These are phyloP conservation scores for Zygotorulaspora chibaensis DNA, from an alignment of 805 yeast species.

Conservation along the genomic window DNA sequence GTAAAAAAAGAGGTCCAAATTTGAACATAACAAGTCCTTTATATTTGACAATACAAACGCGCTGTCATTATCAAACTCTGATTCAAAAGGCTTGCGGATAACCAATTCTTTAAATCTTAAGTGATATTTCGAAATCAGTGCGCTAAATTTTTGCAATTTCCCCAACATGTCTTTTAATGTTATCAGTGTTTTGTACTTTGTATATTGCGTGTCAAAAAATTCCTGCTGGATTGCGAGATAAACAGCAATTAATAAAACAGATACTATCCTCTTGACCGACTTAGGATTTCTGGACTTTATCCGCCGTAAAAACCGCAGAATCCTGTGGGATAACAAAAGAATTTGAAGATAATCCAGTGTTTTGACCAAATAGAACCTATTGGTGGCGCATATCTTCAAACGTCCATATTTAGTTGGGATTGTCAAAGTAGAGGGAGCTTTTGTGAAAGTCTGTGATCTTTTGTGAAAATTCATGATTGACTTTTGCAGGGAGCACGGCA, in stretches of 20 bases:
- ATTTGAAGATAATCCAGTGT: conserved; percentile 11
- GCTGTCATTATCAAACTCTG: conserved; percentile 2
- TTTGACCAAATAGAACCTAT: conserved; percentile 4
- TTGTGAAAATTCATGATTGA: conserved; percentile 21
- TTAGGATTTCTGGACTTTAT: not conserved
- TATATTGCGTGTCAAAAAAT: conserved; percentile 17
- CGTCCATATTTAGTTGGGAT: conserved; percentile 25
- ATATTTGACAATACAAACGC: conserved; percentile 13
- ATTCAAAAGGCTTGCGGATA: conserved; percentile 20
- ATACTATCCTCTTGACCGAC: conserved; percentile 5
- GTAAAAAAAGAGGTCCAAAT: conserved; percentile 27
- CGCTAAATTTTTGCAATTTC: conserved; percentile 24
- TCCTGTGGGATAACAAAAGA: conserved; percentile 2
- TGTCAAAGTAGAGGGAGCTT: conserved; percentile 6
- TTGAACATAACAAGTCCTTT: conserved; percentile 34
- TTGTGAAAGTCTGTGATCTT: conserved; percentile 14
- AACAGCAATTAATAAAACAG: conserved; percentile 14
- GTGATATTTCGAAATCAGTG: conserved; percentile 26
- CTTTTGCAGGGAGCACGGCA: conserved; percentile 19
- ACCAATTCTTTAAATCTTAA: conserved; percentile 31
- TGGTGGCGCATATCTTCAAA: conserved; percentile 5
- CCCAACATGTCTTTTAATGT: conserved; percentile 13
- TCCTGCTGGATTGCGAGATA: conserved; percentile 27
- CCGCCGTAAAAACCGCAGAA: conserved; percentile 4
- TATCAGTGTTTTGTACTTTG: conserved; percentile 18